A percentile compares a stretch with the other conserved stretches of the same genome.
These are phyloP conservation scores for Xerophyta viscosa DNA, from an alignment of 106 monocot species.

Conservation along the genomic window DNA sequence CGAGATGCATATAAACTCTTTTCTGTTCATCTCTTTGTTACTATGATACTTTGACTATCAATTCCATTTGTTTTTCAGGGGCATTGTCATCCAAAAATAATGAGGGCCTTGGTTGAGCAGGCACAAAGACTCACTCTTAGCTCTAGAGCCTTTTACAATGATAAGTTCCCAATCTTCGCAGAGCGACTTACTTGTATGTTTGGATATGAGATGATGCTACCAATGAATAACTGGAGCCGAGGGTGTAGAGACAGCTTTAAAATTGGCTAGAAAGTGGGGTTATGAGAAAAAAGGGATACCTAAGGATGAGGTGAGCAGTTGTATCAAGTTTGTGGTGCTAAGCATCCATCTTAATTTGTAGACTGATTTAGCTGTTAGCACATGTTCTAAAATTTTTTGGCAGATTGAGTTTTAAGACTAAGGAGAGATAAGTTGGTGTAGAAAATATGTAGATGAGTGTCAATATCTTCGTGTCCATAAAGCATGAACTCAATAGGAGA, in stretches of 20 bases:
- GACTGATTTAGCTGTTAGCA: no score
- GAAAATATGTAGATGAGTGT: no score
- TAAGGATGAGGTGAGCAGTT: slow-evolving; percentile 64
- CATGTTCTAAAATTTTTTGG: no score
- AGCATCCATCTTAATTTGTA: not conserved
- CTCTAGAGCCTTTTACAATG: slow-evolving; percentile 97
- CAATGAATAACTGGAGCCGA: slow-evolving; percentile 99
- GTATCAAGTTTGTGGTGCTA: not conserved
- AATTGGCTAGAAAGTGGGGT: slow-evolving; percentile 95
- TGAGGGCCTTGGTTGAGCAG: slow-evolving; percentile 75
- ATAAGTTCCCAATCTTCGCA: slow-evolving; percentile 91
- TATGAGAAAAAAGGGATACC: slow-evolving; percentile 94
- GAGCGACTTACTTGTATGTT: slow-evolving; percentile 61
- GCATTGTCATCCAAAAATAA: slow-evolving; percentile 95
- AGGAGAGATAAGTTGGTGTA: no score
- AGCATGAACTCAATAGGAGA: no score
- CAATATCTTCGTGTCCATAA: no score
- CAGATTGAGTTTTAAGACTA: no score
- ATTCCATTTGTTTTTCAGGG: slow-evolving; percentile 31
- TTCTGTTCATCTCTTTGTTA: not conserved
- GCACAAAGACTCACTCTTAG: slow-evolving; percentile 87
- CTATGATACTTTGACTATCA: not conserved
- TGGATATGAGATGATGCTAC: slow-evolving; percentile 93
- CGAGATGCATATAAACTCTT: not conserved
- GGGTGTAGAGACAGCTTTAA: slow-evolving; percentile 94